Base-by-base conservation (phyloP, 345 rosid species). In the Salix purpurea region DNA sequence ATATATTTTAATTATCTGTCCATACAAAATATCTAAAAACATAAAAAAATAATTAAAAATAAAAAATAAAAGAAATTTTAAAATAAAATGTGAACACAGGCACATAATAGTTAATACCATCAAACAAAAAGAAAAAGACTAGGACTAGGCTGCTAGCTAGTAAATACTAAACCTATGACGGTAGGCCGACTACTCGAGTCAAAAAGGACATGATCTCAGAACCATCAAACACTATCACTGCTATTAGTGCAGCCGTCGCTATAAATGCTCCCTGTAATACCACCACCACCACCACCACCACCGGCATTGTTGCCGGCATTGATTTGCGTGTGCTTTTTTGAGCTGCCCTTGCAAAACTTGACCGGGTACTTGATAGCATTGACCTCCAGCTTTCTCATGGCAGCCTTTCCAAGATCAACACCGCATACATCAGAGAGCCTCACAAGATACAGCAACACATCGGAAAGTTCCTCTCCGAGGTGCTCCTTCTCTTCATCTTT, bases 351-450 rank as follows among this genome's bases (percentile, higher is more conserved):
- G 13, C 62, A 23, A 8, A 23, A 14, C 5, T 58, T 3, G 30
- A 14, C 37, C 16, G 84, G 88, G 76, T 85, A 85, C 50, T 85
- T 85, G 77, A 78, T 76, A 1, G 88, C 83, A 73, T 85, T 85
- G 70, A 78, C 78, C 65, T 76, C 77, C 67, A 85, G 61, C 67
- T 85, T 85, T 28, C 66, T 83, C 52, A 71, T 6, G 34, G 85
- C 88, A 56, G 88, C 88, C 16, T 81, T 75, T 19, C 78, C 83
- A 24, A 85, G 83, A 83, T 85, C 86, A 83, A 85, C 72, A 62
- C 85, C 88, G 26, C 88, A 85, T 5, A 81, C 69, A 81, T 85
- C 84, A 72, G 88, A 52, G 76, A 85, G 58, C 80, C 88, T 83
- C 9, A 85, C 67, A 15, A 85, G 88, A 36, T 85, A 85, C 5